Conservation (phyloP, 2,329 filamentous ascomycete genomes). For the Fusarium sororula region DNA sequence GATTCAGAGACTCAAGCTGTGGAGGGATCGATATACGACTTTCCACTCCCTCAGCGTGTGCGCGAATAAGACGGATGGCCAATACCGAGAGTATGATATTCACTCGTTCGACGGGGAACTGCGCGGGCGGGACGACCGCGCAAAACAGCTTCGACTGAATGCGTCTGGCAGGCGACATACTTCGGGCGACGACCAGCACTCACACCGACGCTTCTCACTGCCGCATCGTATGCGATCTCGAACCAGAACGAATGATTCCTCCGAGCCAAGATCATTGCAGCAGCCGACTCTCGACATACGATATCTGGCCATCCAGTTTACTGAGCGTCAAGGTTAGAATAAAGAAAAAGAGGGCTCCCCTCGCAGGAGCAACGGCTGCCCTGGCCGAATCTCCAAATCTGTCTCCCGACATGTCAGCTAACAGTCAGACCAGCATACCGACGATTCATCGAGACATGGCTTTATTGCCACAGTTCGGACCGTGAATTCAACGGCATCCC, state of each 20-base stretch:
- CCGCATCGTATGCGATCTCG: slow-evolving; percentile 54
- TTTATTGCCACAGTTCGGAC: slow-evolving; percentile 56
- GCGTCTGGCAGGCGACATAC: slow-evolving; percentile 54
- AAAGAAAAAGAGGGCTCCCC: background rate
- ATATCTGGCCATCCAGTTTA: slow-evolving; percentile 61
- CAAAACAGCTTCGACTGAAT: slow-evolving; percentile 56
- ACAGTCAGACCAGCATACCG: slow-evolving; percentile 48
- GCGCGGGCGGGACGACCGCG: slow-evolving; percentile 56
- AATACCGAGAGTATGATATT: slow-evolving; percentile 59
- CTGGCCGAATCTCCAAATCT: slow-evolving; percentile 8
- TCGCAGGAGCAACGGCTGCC: background rate
- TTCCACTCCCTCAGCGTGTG: slow-evolving; percentile 59
- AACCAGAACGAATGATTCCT: slow-evolving; percentile 44
- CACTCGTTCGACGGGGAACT: slow-evolving; percentile 59
- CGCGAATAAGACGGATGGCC: slow-evolving; percentile 57
- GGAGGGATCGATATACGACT: slow-evolving; percentile 59
- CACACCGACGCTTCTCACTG: slow-evolving; percentile 54
- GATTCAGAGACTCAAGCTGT: slow-evolving; percentile 62
- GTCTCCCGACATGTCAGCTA: slow-evolving; percentile 32
- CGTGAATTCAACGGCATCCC: slow-evolving; percentile 57
- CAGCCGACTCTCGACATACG: slow-evolving; percentile 52
- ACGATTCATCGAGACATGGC: slow-evolving; percentile 58
- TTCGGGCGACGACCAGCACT: slow-evolving; percentile 48
- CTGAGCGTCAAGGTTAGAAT: slow-evolving; percentile 54
- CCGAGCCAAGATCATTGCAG: slow-evolving; percentile 38